phyloP scores from a whole-genome alignment of 768 basidiomycete species.

The Russula sp. region DNA sequence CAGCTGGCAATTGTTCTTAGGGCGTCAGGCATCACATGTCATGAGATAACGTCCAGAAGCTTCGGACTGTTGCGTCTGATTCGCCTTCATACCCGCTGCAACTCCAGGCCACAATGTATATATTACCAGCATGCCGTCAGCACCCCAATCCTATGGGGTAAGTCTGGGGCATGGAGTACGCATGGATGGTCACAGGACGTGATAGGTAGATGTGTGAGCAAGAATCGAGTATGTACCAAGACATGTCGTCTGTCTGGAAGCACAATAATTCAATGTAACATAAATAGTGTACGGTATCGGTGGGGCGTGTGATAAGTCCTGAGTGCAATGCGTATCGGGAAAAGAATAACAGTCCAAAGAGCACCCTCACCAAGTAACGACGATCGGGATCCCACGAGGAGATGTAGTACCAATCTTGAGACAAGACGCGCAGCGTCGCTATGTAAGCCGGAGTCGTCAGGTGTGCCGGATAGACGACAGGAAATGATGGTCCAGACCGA shows the following conservation, averaged over 20 bases:
- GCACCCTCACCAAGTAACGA: constrained; percentile 21
- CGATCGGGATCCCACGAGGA: constrained; percentile 9
- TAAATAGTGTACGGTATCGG: constrained; percentile 27
- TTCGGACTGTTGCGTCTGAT: constrained; percentile 13
- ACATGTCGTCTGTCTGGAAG: constrained; percentile 12
- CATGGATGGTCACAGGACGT: constrained; percentile 21
- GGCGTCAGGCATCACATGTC: constrained; percentile 19
- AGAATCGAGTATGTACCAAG: constrained; percentile 13
- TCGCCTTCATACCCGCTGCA: constrained; percentile 8
- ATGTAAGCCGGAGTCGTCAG: neutral
- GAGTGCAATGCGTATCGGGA: constrained; percentile 17
- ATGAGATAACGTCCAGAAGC: constrained; percentile 6
- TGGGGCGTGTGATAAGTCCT: constrained; percentile 20
- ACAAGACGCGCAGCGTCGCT: constrained; percentile 19
- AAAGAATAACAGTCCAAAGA: constrained; percentile 15
- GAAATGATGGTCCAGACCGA: neutral
- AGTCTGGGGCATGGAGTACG: constrained; percentile 22
- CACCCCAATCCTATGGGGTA: constrained; percentile 15
- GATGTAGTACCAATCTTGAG: neutral
- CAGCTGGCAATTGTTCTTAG: constrained; percentile 6
- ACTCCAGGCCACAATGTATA: constrained; percentile 13
- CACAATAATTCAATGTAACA: constrained; percentile 27
- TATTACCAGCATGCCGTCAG: constrained; percentile 20
- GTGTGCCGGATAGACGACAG: neutral
- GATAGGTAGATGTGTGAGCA: constrained; percentile 4